A percentile compares a stretch with the other conserved stretches of the same genome.
phyloP scores from a whole-genome alignment of 2,329 filamentous ascomycete genomes.

The Claviceps africana region DNA sequence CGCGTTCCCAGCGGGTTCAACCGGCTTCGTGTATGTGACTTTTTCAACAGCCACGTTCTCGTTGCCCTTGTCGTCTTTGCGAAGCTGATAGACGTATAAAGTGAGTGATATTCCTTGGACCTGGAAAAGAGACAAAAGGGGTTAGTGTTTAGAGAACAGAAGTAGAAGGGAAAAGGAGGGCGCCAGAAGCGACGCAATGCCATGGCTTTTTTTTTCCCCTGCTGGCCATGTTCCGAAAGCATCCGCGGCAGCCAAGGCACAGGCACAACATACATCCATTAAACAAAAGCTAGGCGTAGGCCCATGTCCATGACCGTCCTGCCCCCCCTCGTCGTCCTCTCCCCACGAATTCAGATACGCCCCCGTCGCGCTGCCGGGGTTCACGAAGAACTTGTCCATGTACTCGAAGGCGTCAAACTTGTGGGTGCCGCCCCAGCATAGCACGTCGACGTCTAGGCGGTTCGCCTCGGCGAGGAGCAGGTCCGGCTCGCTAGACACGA shows the following conservation, averaged over 20 bases:
- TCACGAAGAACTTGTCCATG: conserved; percentile 62
- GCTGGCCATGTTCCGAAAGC: background rate
- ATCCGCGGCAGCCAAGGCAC: background rate
- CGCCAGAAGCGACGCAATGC: background rate
- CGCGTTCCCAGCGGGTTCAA: conserved; percentile 39
- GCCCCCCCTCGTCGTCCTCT: conserved; percentile 41
- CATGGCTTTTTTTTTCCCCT: background rate
- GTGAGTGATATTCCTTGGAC: conserved; percentile 93
- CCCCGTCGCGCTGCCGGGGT: conserved; percentile 52
- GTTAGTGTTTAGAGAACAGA: background rate
- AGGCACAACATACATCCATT: conserved; percentile 82
- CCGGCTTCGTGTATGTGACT: conserved; percentile 71
- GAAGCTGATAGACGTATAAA: conserved; percentile 82
- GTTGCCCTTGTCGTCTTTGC: conserved; percentile 60
- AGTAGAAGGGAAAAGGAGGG: background rate
- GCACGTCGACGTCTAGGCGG: conserved; percentile 52
- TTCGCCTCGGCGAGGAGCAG: conserved; percentile 54
- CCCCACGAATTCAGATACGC: conserved; percentile 46
- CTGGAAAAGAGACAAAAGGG: conserved; percentile 29
- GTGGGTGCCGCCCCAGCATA: conserved; percentile 56
- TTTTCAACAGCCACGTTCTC: conserved; percentile 77
- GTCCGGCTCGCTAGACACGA: conserved; percentile 53
- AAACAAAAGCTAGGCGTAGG: conserved; percentile 85
- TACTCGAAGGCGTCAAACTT: conserved; percentile 59
- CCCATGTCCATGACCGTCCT: background rate